Evolutionary conservation across 2,329 filamentous ascomycete genomes (phyloP).

Genomic region (Aspergillus oerlinghausenensis): DNA sequence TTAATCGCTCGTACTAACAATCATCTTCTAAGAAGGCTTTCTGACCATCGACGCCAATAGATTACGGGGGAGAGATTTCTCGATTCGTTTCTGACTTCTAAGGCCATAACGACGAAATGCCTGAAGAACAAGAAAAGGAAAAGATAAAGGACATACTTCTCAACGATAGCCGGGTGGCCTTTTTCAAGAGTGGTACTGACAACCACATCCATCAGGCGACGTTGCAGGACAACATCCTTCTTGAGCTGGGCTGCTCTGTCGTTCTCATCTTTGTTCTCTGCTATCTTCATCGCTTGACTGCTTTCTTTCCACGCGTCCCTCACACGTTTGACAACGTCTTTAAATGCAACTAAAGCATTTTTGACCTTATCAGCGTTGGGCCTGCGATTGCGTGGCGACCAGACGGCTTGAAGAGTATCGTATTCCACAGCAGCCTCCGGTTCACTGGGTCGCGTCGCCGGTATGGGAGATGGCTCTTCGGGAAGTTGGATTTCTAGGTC

Average conservation of each 20-base stretch:
- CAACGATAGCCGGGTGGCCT: conserved; percentile 44
- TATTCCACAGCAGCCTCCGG: conserved; percentile 52
- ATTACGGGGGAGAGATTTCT: conserved; percentile 34
- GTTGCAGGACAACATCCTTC: conserved; percentile 54
- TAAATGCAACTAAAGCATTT: conserved; percentile 52
- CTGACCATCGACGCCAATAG: conserved; percentile 23
- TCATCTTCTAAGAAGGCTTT: conserved; percentile 22
- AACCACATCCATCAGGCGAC: conserved; percentile 53
- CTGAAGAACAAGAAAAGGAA: conserved; percentile 15
- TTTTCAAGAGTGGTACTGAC: conserved; percentile 39
- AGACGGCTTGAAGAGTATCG: conserved; percentile 58
- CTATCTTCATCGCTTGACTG: conserved; percentile 52
- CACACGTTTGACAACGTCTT: conserved; percentile 56
- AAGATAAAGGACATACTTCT: conserved; percentile 43
- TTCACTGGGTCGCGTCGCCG: conserved; percentile 48
- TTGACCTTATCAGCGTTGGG: conserved; percentile 51
- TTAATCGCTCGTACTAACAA: conserved; percentile 25
- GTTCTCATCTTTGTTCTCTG: conserved; percentile 54
- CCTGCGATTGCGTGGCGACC: conserved; percentile 52
- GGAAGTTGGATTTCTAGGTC: conserved; percentile 49
- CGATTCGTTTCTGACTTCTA: conserved; percentile 34
- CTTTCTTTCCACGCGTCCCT: conserved; percentile 60
- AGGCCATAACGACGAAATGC: conserved; percentile 26
- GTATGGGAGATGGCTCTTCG: conserved; percentile 53
- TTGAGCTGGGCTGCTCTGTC: conserved; percentile 52